Evolutionary conservation across 345 rosid genomes (phyloP), one percentile per base, ranked within the genome.

Genomic region (Aquilaria malaccensis): DNA sequence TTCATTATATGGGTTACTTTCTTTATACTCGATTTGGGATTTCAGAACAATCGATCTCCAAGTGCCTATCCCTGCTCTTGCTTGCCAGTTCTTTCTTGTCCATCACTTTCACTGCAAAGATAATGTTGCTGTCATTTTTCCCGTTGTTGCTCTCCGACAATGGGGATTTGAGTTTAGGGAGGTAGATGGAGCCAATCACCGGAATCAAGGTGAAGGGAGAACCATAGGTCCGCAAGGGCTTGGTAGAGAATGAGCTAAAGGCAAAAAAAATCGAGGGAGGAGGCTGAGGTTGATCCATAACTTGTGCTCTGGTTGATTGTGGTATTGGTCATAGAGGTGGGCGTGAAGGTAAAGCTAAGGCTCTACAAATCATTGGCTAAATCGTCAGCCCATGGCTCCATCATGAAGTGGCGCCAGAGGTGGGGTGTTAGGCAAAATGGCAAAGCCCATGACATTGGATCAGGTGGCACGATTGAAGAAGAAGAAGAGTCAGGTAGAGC

Each of bases 111-210:
- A 93, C 96, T 0, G 96, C 91, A 31, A 85, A 77, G 33, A 73
- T 32, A 31, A 49, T 59, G 37, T 45, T 55, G 9, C 37, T 51
- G 33, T 50, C 63, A 0, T 55, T 50, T 30, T 56, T 49, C 31
- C 10, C 14, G 52, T 1, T 46, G 60, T 4, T 33, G 45, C 72
- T 61, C 7, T 64, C 60, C 7, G 71, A 29, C 33, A 71, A 32
- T 12, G 50, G 63, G 56, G 78, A 72, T 68, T 83, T 88, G 53
- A 83, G 70, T 63, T 89, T 93, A 4, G 95, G 85, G n/a, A 89
- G 58, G 79, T 83, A 92, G 61, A 92, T 96, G 41, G 91, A 89
- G 59, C 96, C 95, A 76, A 92, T 92, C 96, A 31, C 96, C 95
- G 62, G 96, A 81, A 59, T 96, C 98, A 9, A 92, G 85, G 14